Evolutionary conservation across 345 rosid genomes (phyloP), one percentile per base, ranked within the genome.

Genomic region (Sisymbrium irio): DNA sequence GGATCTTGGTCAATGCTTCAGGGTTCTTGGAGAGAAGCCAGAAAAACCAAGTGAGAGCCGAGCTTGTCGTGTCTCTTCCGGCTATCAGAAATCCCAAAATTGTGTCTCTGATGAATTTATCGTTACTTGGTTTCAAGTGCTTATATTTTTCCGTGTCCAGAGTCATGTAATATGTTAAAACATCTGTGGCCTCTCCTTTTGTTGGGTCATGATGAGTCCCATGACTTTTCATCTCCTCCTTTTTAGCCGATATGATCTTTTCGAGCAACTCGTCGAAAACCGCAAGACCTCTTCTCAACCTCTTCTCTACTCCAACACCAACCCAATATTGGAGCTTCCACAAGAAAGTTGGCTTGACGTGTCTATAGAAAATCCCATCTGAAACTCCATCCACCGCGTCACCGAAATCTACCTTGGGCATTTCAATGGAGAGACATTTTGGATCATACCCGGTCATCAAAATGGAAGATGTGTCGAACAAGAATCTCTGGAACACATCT

Each of bases 401-500:
- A 5, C 70, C 49, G 15, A 79, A 72, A 2, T 33, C 14, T 5
- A 70, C 62, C 25, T 77, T 44, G 0, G 82, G 85, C 8, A 81
- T 56, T 30, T 78, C 71, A 0, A 76, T 39, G 20, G 74, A 76
- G 25, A 84, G 32, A 50, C 55, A 80, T 6, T 47, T 75, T 8
- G 83, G 85, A 66, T 82, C 87, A 10, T 74, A 67, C n/a, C 83
- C 79, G 15, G 81, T 74, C 28, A 81, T 77, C 25, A 82, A 58
- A 10, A 62, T 59, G 33, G 79, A 78, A 0, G 82, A 73, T 18
- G 72, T 69, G 46, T 84, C 87, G 12, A 79, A 81, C n/a, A 77
- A 61, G 39, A 79, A 79, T 59, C 85, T 64, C n/a, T 81, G 78
- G 19, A 81, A 63, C 53, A 81, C 14, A 58, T 79, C 82, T 37